Base-by-base conservation (phyloP, 2,329 filamentous ascomycete species). In the Dactylonectria estremocensis region DNA sequence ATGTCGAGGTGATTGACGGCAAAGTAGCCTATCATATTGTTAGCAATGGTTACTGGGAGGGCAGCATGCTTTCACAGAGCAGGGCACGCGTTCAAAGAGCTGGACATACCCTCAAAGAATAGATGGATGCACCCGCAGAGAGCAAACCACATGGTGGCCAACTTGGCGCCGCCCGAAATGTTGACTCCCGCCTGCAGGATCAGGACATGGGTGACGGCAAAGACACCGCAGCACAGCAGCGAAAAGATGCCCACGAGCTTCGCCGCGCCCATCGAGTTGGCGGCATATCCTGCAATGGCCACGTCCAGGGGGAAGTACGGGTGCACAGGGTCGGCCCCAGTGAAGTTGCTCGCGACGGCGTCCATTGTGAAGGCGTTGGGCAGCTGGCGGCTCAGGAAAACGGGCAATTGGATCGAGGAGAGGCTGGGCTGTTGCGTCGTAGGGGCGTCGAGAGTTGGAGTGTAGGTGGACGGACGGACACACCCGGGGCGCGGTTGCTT, bases 121-220 rank as follows among this genome's bases (percentile, higher is more conserved):
- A 83, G 59, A 68, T 84, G 82, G 67, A 84, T 84, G 68, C 72
- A 87, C 78, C 82, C 88, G 86, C 92, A 93, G 14, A 95, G 84
- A 22, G 91, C 86, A 79, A 95, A 95, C 93, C 93, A 95, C 80
- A 94, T 80, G 22, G 92, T 88, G 5, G 87, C 88, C 13, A 86
- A 72, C 52, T 89, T 84, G 71, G 94, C 92, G 28, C 78, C 78
- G 8, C 74, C 79, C 37, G 83, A 82, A 59, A 94, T 77, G 10
- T 79, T 83, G 2, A 89, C 88, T 18, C 88, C 84, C 46, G 85
- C 75, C 65, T 80, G 81, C 71, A 86, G 88, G 67, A 89, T 84
- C 40, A 90, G 70, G 9, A 85, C 66, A 62, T 87, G 87, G 3
- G 90, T 90, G 8, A 84, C 75, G 24, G 84, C 80, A 67, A 95